These are phyloP conservation scores for Thielaviopsis punctulata DNA, from an alignment of 2,329 filamentous ascomycete genomes.

Conservation along the genomic window DNA sequence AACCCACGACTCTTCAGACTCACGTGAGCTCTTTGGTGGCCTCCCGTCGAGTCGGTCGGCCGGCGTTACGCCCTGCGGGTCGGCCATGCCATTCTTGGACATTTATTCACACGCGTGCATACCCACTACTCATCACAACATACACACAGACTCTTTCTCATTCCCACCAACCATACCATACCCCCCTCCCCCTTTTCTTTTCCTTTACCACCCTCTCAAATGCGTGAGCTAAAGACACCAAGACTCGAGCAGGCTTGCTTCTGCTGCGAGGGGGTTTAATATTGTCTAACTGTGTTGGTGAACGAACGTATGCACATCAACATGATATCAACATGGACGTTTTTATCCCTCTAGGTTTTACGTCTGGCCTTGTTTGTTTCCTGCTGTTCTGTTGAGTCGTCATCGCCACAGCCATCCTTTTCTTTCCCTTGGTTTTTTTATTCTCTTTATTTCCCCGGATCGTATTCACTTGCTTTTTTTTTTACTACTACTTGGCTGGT, in stretches of 20 bases:
- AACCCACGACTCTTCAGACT: constrained; percentile 3
- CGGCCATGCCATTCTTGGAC: background rate
- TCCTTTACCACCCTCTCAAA: background rate
- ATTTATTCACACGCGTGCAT: too few relatives aligned
- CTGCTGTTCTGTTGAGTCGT: background rate
- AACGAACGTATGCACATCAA: background rate
- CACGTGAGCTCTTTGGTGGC: background rate
- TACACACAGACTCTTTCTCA: background rate
- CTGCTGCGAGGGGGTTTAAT: background rate
- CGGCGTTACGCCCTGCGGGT: too few relatives aligned
- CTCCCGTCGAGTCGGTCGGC: background rate
- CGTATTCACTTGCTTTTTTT: background rate
- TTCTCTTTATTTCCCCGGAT: background rate
- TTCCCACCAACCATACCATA: background rate
- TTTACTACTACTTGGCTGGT: background rate
- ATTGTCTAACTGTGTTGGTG: background rate
- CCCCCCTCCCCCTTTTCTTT: too few relatives aligned
- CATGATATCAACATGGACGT: background rate
- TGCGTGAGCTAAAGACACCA: background rate
- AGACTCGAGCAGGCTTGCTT: background rate
- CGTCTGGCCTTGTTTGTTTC: background rate
- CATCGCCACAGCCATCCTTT: background rate
- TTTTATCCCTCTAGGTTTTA: background rate
- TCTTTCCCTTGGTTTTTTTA: background rate
- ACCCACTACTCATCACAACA: background rate